These are phyloP conservation scores for Phytophthora uliginosa DNA, from an alignment of 352 stramenopile genomes.

Conservation along the genomic window DNA sequence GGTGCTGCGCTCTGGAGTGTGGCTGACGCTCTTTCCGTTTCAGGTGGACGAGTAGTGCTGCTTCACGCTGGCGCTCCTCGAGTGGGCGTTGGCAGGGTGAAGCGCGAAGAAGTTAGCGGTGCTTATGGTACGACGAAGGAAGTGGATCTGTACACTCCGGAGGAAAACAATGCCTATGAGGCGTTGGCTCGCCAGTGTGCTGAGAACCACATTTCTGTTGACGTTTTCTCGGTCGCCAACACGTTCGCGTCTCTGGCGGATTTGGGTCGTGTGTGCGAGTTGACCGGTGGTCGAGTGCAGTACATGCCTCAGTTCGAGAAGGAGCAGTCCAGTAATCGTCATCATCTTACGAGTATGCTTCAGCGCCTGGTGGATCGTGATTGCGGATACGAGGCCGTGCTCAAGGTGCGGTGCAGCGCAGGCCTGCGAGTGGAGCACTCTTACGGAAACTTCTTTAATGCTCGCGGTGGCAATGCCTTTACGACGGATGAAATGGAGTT, in stretches of 20 bases:
- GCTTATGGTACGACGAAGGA: conserved; percentile 89
- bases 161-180: conserved; percentile 80
- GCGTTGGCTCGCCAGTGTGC: conserved; percentile 71
- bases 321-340: conserved; percentile 82
- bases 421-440: conserved; percentile 90
- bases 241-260: conserved; percentile 86
- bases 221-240: conserved; percentile 90
- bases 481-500: conserved; percentile 92
- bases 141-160: conserved; percentile 84
- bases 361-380: conserved; percentile 80
- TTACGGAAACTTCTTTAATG: conserved; percentile 85
- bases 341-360: conserved; percentile 82
- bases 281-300: conserved; percentile 87
- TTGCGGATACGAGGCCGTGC: conserved; percentile 86
- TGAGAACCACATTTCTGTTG: conserved; percentile 85
- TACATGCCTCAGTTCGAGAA: conserved; percentile 92
- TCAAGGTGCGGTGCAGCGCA: conserved; percentile 90
- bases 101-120: conserved; percentile 83
- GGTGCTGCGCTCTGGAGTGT: conserved; percentile 84
- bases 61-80: conserved; percentile 83
- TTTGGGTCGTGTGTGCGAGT: conserved; percentile 81
- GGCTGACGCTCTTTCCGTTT: conserved; percentile 71
- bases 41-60: conserved; percentile 76
- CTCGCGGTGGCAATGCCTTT: conserved; percentile 62
- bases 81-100: conserved; percentile 80